phyloP scores from a whole-genome alignment of 2,329 filamentous ascomycete species.

The Fusarium proliferatum region DNA sequence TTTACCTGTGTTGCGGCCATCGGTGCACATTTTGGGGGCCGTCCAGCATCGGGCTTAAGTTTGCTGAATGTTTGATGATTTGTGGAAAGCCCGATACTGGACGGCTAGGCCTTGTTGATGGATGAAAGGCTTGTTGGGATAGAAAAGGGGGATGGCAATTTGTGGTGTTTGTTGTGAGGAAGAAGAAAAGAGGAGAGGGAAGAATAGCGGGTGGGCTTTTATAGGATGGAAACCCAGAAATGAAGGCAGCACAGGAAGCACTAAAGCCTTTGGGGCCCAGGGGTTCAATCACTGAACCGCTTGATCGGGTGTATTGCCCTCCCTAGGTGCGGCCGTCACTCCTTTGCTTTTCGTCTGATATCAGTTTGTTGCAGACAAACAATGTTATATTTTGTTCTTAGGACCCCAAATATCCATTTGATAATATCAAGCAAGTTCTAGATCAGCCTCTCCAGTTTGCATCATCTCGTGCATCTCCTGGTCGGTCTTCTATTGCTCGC shows the following conservation, averaged over 20 bases:
- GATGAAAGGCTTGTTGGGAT: not conserved
- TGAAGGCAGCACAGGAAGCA: not conserved
- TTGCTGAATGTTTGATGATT: not conserved
- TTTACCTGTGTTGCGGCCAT: not conserved
- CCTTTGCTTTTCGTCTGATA: not conserved
- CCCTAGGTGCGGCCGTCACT: not conserved
- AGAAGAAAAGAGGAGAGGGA: not conserved
- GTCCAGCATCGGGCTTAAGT: not conserved
- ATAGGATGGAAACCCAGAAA: not conserved
- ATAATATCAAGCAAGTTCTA: rapidly evolving
- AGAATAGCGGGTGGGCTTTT: not conserved
- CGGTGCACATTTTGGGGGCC: not conserved
- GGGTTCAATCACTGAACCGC: not conserved
- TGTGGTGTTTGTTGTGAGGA: not conserved
- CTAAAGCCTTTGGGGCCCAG: not conserved
- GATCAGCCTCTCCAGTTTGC: too few species aligned
- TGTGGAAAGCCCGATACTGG: not conserved
- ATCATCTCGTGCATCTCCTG: too few species aligned
- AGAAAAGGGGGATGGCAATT: not conserved
- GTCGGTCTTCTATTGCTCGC: too few species aligned
- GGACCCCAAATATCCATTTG: not conserved
- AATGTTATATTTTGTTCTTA: not conserved
- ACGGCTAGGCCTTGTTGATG: not conserved
- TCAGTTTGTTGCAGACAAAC: not conserved
- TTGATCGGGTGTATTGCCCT: not conserved